Evolutionary conservation across 2,329 filamentous ascomycete genomes (phyloP).

Genomic region (Westerdykella sp.): DNA sequence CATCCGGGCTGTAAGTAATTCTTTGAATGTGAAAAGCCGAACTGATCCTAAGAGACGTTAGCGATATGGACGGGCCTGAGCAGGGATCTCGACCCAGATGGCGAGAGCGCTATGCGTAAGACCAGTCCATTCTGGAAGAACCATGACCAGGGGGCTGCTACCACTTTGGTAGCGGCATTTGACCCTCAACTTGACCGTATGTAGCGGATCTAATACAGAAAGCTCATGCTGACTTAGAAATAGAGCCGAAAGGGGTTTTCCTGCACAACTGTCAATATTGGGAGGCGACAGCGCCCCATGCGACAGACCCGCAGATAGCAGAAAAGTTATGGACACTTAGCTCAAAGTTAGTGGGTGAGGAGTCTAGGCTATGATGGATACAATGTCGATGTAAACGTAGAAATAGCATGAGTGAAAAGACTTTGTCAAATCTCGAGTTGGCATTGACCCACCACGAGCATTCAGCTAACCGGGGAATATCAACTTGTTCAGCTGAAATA

Average conservation of each 20-base stretch:
- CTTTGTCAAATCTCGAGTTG: no score
- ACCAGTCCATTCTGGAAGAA: slow-evolving; percentile 29
- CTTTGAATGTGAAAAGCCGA: background rate
- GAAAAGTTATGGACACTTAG: slow-evolving; percentile 28
- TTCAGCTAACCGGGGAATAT: no score
- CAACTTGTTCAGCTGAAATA: no score
- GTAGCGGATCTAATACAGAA: background rate
- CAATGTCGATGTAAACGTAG: background rate
- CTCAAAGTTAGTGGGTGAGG: slow-evolving; percentile 20
- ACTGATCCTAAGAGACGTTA: slow-evolving; percentile 3
- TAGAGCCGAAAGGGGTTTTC: slow-evolving; percentile 19
- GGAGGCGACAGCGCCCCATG: slow-evolving; percentile 18
- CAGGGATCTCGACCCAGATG: slow-evolving; percentile 23
- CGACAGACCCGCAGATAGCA: slow-evolving; percentile 19
- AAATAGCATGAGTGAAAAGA: no score
- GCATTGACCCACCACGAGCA: no score
- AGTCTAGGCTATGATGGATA: slow-evolving; percentile 18
- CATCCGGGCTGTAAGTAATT: slow-evolving; percentile 28
- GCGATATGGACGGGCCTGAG: slow-evolving; percentile 27
- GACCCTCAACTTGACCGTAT: slow-evolving; percentile 24
- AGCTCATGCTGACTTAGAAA: background rate
- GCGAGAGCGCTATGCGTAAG: slow-evolving; percentile 20
- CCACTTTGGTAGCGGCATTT: slow-evolving; percentile 26
- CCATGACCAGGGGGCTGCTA: slow-evolving; percentile 28
- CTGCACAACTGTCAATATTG: slow-evolving; percentile 25